Conservation (phyloP, 2,329 filamentous ascomycete genomes). For the Ophiostoma tasmaniense region DNA sequence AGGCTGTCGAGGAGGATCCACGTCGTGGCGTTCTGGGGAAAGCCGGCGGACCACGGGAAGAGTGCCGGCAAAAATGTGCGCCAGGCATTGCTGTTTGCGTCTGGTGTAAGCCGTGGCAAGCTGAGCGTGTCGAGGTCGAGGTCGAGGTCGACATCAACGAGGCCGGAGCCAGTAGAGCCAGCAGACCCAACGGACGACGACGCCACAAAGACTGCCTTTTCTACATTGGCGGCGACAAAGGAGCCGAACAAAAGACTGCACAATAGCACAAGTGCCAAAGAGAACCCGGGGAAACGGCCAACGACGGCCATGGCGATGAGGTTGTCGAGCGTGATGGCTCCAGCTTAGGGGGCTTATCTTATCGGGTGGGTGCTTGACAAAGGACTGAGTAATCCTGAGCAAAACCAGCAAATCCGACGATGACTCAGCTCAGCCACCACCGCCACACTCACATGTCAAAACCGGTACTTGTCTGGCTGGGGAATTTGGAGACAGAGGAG, state of each 20-base stretch:
- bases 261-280: slow-evolving; percentile 19
- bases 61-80: slow-evolving; percentile 57
- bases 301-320: background rate
- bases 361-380: background rate
- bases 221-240: slow-evolving; percentile 59
- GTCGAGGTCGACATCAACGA: background rate
- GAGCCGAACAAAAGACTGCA: slow-evolving; percentile 10
- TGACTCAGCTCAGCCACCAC: slow-evolving; percentile 13
- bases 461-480: background rate
- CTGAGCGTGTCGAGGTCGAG: background rate
- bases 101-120: slow-evolving; percentile 15
- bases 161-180: slow-evolving; percentile 26
- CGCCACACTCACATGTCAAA: slow-evolving; percentile 22
- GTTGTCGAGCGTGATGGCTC: background rate
- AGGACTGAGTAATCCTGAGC: too few relatives aligned
- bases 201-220: slow-evolving; percentile 77
- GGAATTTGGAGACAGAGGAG: background rate
- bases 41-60: slow-evolving; percentile 51
- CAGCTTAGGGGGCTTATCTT: background rate
- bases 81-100: slow-evolving; percentile 32
- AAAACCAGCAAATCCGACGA: background rate
- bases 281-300: background rate
- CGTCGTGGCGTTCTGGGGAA: slow-evolving; percentile 55
- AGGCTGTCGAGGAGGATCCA: slow-evolving; percentile 75
- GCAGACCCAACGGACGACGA: slow-evolving; percentile 36